A percentile compares a stretch with the other conserved stretches of the same genome.
phyloP scores from a whole-genome alignment of 2,329 filamentous ascomycete genomes.

The Clonostachys chloroleuca region DNA sequence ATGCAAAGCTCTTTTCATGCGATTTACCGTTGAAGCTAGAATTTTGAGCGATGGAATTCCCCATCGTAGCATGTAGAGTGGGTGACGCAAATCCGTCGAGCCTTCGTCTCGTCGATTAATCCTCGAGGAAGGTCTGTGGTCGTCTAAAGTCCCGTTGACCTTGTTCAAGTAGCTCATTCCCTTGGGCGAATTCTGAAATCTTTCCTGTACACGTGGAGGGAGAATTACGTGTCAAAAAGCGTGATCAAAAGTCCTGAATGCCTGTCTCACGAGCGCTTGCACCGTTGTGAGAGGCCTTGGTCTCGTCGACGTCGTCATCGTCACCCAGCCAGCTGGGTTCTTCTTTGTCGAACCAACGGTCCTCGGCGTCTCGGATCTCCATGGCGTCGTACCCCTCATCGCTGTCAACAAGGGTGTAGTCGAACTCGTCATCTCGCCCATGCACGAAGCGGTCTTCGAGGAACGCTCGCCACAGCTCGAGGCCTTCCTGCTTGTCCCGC shows the following conservation, averaged over 20 bases:
- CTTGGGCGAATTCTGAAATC: too few relatives aligned
- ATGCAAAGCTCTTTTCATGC: too few relatives aligned
- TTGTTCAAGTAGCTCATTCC: too few relatives aligned
- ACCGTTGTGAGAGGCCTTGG: constrained; percentile 12
- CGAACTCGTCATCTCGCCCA: constrained; percentile 74
- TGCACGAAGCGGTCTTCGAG: constrained; percentile 71
- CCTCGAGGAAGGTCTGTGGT: too few relatives aligned
- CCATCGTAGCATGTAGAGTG: too few relatives aligned
- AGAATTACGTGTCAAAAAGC: not conserved
- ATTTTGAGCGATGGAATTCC: too few relatives aligned
- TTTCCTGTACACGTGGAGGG: too few relatives aligned
- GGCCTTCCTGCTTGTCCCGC: constrained; percentile 56
- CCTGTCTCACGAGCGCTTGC: constrained; percentile 58
- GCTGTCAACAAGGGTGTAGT: constrained; percentile 67
- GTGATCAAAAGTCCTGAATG: constrained; percentile 63
- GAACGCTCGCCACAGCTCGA: constrained; percentile 65
- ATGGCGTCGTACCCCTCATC: constrained; percentile 67
- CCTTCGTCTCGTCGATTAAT: too few relatives aligned
- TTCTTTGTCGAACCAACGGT: constrained; percentile 78
- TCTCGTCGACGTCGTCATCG: constrained; percentile 24
- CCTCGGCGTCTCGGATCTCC: constrained; percentile 58
- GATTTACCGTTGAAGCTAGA: too few relatives aligned
- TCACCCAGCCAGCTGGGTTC: constrained; percentile 61
- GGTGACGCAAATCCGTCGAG: too few relatives aligned
- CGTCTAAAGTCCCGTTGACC: too few relatives aligned